A percentile compares a stretch with the other conserved stretches of the same genome.
Conservation (phyloP, 2,329 filamentous ascomycete species). For the Penicillium verrucosum region DNA sequence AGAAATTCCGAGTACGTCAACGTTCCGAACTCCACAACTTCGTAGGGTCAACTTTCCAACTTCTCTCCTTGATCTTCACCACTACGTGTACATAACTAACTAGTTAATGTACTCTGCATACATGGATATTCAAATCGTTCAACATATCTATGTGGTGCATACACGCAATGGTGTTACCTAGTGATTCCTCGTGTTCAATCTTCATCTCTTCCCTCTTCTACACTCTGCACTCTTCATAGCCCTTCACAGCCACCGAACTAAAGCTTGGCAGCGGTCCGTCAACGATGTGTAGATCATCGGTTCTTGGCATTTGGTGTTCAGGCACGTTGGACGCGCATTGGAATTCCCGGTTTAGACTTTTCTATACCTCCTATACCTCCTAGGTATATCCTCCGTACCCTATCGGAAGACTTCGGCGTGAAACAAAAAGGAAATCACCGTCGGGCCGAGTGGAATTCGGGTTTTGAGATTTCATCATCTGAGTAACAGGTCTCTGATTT, state of each 20-base stretch:
- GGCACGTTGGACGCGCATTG: slow-evolving; percentile 13
- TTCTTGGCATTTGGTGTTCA: slow-evolving; percentile 23
- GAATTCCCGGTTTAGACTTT: slow-evolving; percentile 1
- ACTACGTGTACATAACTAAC: not conserved
- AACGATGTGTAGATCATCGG: slow-evolving; percentile 29
- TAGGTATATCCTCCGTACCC: not conserved
- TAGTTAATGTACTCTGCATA: not conserved
- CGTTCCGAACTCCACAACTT: not conserved
- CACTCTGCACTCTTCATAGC: too few relatives aligned
- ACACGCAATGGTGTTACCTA: slow-evolving; percentile 7
- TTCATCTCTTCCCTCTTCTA: not conserved
- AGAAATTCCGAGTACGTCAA: not conserved
- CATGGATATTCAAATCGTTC: not conserved
- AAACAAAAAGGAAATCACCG: not conserved
- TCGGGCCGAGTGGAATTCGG: slow-evolving; percentile 16
- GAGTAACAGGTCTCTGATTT: slow-evolving; percentile 6
- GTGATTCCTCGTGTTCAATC: not conserved
- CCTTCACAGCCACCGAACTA: slow-evolving; percentile 22
- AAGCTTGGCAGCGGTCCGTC: slow-evolving; percentile 34
- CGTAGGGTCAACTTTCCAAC: not conserved
- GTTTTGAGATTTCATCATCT: slow-evolving; percentile 11
- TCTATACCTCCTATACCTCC: not conserved
- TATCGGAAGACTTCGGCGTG: slow-evolving; percentile 1
- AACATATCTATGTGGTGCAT: not conserved
- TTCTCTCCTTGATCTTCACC: not conserved